phyloP scores from a whole-genome alignment of 2,329 filamentous ascomycete species.

The Penicillium sp. region DNA sequence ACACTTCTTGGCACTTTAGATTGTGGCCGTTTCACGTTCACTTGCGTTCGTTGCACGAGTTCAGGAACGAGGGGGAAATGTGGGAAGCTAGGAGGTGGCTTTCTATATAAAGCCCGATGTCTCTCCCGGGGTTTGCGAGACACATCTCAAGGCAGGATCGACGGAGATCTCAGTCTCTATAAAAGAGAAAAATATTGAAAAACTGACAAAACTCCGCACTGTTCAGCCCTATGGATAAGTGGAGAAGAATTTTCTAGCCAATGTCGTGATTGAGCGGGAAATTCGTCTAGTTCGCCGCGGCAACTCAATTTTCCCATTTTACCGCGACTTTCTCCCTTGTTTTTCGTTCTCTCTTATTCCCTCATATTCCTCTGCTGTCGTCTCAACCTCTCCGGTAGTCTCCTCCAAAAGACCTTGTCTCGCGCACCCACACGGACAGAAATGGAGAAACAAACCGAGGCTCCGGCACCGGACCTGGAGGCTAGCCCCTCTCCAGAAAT shows the following conservation, averaged over 20 bases:
- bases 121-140: not conserved
- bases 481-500: conserved; percentile 12
- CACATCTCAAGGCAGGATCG: not conserved
- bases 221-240: not conserved
- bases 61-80: not conserved
- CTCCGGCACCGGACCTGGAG: conserved; percentile 20
- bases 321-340: not conserved
- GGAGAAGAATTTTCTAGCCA: not conserved
- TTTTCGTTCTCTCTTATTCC: not conserved
- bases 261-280: not conserved
- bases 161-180: too few species aligned
- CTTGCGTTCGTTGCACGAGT: not conserved
- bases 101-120: not conserved
- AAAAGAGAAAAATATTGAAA: not conserved
- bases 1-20: not conserved
- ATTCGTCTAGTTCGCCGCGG: not conserved
- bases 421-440: not conserved
- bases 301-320: not conserved
- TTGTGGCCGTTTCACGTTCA: not conserved
- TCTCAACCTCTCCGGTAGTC: too few species aligned
- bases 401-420: not conserved
- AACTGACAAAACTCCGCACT: not conserved
- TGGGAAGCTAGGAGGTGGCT: not conserved
- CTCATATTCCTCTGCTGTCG: not conserved
- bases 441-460: conserved; percentile 20